A percentile compares a stretch with the other conserved stretches of the same genome.
Evolutionary conservation across 2,329 filamentous ascomycete genomes (phyloP).

Genomic region (Neofusicoccum kwambonambiense): DNA sequence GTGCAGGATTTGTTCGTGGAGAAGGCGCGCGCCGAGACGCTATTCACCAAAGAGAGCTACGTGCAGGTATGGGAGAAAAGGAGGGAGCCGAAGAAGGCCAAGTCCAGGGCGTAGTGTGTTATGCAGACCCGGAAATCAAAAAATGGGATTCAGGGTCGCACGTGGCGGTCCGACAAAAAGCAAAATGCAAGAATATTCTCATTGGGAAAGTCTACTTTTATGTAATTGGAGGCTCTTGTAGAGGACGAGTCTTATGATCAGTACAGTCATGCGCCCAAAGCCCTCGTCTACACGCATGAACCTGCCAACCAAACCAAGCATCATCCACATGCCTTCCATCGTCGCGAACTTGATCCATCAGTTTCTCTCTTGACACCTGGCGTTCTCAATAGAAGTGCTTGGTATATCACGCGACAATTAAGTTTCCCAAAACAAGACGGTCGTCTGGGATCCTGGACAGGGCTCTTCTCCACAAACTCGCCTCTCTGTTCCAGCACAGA

Average conservation of each 20-base stretch:
- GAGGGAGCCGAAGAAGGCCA: conserved; percentile 50
- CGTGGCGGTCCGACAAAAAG: neutral
- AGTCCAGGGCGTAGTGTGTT: conserved; percentile 23
- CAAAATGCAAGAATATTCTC: neutral
- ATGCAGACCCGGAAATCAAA: neutral
- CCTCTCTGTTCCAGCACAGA: no score
- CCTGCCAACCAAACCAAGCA: neutral
- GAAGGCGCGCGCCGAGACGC: conserved; percentile 78
- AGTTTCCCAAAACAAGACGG: no score
- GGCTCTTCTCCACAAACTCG: no score
- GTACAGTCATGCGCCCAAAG: neutral
- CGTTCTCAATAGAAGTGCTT: no score
- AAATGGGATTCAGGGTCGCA: neutral
- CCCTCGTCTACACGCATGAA: no score
- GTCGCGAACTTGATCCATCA: no score
- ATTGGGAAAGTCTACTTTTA: neutral
- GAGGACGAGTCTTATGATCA: conserved; percentile 1
- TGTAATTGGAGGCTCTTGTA: neutral
- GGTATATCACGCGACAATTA: no score
- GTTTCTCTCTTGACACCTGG: no score
- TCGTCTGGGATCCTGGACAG: no score
- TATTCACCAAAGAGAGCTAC: conserved; percentile 93
- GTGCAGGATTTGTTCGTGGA: conserved; percentile 94
- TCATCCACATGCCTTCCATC: no score
- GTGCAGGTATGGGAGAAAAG: conserved; percentile 94